phyloP scores from a whole-genome alignment of 1,139 yeast species.

The Protomyces lactucae-debilis region DNA sequence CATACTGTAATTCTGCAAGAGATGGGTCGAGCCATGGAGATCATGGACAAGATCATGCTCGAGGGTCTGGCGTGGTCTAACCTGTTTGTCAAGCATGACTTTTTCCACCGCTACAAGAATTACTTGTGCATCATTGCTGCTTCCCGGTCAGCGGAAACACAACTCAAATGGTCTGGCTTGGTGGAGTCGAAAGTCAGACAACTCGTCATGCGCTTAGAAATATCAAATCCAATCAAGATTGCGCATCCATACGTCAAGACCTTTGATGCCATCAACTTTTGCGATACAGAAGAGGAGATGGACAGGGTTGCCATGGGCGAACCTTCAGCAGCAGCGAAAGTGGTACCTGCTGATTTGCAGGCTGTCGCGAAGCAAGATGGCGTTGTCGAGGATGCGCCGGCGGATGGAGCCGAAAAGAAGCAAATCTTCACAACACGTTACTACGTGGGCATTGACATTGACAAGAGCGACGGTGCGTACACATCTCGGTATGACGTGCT shows the following conservation, averaged over 20 bases:
- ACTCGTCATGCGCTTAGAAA: conserved; percentile 75
- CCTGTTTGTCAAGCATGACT: conserved; percentile 69
- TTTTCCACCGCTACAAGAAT: conserved; percentile 76
- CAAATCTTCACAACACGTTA: conserved; percentile 64
- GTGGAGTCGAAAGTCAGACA: conserved; percentile 83
- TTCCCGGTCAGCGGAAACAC: conserved; percentile 73
- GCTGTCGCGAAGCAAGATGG: conserved; percentile 39
- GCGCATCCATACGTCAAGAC: conserved; percentile 91
- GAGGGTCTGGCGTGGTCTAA: conserved; percentile 71
- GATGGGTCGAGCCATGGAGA: conserved; percentile 63
- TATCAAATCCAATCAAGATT: conserved; percentile 53
- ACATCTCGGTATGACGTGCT: neutral
- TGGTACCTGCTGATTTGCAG: conserved; percentile 44
- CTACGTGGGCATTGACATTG: conserved; percentile 72
- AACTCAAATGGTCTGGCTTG: conserved; percentile 83
- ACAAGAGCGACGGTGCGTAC: conserved; percentile 42
- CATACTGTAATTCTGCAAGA: conserved; percentile 73
- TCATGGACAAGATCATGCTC: conserved; percentile 62
- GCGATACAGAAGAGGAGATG: conserved; percentile 53
- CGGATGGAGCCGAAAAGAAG: conserved; percentile 38
- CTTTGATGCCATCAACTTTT: conserved; percentile 55
- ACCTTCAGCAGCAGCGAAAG: conserved; percentile 47
- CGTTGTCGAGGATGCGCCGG: conserved; percentile 32
- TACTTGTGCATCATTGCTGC: conserved; percentile 78
- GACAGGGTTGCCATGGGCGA: conserved; percentile 51